Conservation (phyloP, 169 alveolate species). For the Plasmodium inui region DNA sequence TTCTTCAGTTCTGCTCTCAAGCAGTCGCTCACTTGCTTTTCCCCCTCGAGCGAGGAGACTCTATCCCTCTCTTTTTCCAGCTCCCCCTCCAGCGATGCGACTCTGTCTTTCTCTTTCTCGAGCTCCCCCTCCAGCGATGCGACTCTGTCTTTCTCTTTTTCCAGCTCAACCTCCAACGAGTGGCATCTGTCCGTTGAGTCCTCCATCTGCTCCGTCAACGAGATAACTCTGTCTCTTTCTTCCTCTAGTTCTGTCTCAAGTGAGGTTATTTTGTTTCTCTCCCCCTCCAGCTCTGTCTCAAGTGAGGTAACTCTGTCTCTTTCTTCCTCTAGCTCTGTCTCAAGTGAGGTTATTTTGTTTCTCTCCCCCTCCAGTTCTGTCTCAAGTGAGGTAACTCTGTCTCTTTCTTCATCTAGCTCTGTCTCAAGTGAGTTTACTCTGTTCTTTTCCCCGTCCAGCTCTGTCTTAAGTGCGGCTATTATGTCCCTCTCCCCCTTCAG, state of each 20-base stretch:
- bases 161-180: background rate
- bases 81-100: background rate
- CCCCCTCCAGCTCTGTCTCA: background rate
- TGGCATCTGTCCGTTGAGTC: too few species aligned
- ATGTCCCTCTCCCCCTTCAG: background rate
- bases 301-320: background rate
- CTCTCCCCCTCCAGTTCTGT: background rate
- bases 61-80: background rate
- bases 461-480: background rate
- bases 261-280: background rate
- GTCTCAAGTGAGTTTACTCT: too few species aligned
- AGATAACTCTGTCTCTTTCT: background rate
- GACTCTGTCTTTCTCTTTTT: background rate
- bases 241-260: background rate
- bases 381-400: too few species aligned
- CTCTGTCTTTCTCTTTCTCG: background rate
- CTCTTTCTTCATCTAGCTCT: too few species aligned
- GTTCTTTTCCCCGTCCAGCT: background rate
- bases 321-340: background rate
- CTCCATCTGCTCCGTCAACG: too few species aligned
- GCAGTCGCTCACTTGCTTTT: background rate
- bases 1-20: background rate
- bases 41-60: background rate
- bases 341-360: too few species aligned
- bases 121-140: background rate